Percentiles rank a stretch among this genome's conserved stretches.
Evolutionary conservation across 2,329 filamentous ascomycete species (phyloP).

Genomic region (Pseudogymnoascus sp.): DNA sequence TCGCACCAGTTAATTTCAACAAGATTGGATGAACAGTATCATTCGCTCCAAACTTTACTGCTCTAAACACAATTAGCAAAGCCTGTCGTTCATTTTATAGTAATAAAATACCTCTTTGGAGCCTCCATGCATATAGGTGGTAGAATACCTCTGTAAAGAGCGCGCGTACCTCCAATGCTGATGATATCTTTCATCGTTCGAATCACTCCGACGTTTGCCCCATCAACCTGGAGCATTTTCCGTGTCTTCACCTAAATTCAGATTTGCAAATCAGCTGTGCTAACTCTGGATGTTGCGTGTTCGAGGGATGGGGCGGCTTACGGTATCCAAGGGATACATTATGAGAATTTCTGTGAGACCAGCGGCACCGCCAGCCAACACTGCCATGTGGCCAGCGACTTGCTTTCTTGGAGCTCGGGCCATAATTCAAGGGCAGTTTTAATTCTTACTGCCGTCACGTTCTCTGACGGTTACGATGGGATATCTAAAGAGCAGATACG

Average conservation of each 20-base stretch:
- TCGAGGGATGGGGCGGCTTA: conserved; percentile 36
- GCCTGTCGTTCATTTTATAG: background rate
- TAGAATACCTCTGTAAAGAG: conserved; percentile 80
- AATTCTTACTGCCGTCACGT: background rate
- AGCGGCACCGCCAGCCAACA: background rate
- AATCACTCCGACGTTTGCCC: background rate
- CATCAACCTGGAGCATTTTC: background rate
- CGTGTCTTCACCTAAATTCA: background rate
- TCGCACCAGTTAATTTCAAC: conserved; percentile 68
- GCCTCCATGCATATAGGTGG: conserved; percentile 95
- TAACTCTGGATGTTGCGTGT: conserved; percentile 46
- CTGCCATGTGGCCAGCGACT: background rate
- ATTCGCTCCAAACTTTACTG: conserved; percentile 95
- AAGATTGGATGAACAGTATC: conserved; percentile 93
- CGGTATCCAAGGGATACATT: conserved; percentile 8
- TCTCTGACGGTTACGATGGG: background rate
- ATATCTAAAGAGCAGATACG: background rate
- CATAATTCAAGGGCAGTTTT: background rate
- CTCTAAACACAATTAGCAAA: conserved; percentile 35
- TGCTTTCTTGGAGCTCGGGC: background rate
- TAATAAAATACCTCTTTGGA: conserved; percentile 50
- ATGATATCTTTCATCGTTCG: background rate
- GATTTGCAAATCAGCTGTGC: background rate
- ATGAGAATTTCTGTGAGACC: conserved; percentile 10
- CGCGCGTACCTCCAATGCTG: background rate